A percentile compares a stretch with the other conserved stretches of the same genome.
These are phyloP conservation scores for Penicillium diatomitis DNA, from an alignment of 495 filamentous ascomycete species.

Conservation along the genomic window DNA sequence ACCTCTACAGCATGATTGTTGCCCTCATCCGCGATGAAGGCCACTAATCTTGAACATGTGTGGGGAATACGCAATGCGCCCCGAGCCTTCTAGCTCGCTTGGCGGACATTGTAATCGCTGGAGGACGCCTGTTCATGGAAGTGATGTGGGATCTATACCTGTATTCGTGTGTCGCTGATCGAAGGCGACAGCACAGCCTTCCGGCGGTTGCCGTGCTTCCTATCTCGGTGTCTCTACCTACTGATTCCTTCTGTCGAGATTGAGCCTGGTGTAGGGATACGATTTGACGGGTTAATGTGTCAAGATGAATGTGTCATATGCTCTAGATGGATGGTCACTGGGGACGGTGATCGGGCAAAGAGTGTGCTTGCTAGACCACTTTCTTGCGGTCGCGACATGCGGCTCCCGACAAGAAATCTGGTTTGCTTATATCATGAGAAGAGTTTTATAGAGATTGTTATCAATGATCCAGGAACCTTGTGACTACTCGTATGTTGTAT, in stretches of 20 bases:
- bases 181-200: background rate
- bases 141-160: too few relatives aligned
- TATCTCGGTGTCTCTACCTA: conserved; percentile 3
- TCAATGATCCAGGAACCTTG: too few relatives aligned
- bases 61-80: conserved; percentile 33
- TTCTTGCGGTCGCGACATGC: too few relatives aligned
- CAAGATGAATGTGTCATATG: conserved; percentile 10
- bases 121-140: background rate
- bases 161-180: background rate
- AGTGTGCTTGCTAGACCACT: conserved; percentile 6
- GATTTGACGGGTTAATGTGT: conserved; percentile 8
- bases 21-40: conserved; percentile 94
- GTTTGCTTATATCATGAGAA: too few relatives aligned
- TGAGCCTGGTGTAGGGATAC: conserved; percentile 5
- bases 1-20: conserved; percentile 99
- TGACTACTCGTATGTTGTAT: too few relatives aligned
- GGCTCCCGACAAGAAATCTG: too few relatives aligned
- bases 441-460: too few relatives aligned
- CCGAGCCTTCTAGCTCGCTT: conserved; percentile 22
- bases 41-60: conserved; percentile 48
- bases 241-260: background rate
- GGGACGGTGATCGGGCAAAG: conserved; percentile 11
- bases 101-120: background rate
- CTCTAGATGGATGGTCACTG: conserved; percentile 8
- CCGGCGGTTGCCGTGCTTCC: conserved; percentile 2